phyloP scores from a whole-genome alignment of 164 flowering plant species.

The Dillenia suffruticosa region DNA sequence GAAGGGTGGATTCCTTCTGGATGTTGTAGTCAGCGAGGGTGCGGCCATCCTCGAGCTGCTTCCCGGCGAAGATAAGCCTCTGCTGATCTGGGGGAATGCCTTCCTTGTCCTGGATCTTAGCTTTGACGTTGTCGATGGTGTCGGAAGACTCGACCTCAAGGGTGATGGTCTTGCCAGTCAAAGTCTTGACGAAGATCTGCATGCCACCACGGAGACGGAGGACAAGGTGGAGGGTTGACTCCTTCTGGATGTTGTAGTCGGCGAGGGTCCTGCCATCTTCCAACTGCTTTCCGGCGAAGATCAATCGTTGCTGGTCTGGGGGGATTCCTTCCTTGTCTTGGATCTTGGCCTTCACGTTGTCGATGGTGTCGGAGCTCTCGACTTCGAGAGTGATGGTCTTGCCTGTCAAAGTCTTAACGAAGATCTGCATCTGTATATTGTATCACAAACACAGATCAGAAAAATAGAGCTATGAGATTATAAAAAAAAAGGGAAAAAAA shows the following conservation, averaged over 20 bases:
- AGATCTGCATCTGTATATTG: too few species aligned
- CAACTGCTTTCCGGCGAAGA: constrained; percentile 1
- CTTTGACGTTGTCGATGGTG: constrained; percentile 3
- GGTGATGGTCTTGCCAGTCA: background rate
- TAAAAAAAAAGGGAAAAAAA: too few species aligned
- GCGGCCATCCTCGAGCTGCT: constrained; percentile 1
- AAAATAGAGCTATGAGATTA: too few species aligned
- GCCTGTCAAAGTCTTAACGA: background rate
- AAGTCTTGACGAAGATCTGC: constrained; percentile 2
- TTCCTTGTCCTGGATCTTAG: constrained; percentile 2
- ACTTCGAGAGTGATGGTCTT: constrained; percentile 3
- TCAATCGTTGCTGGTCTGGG: constrained; percentile 1
- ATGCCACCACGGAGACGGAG: constrained; percentile 3
- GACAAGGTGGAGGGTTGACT: constrained; percentile 2
- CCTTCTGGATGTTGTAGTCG: constrained; percentile 1
- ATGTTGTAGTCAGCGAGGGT: background rate
- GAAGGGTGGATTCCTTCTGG: constrained; percentile 2
- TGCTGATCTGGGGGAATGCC: constrained; percentile 1
- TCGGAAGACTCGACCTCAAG: background rate
- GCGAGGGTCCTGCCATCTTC: constrained; percentile 2
- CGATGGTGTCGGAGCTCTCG: constrained; percentile 4
- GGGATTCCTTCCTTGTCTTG: constrained; percentile 2
- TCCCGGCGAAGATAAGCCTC: constrained; percentile 2
- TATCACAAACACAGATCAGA: too few species aligned
- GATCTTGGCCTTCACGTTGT: constrained; percentile 3